Evolutionary conservation across 139 green algal genomes (phyloP), one percentile per base, ranked within the genome.

Genomic region (Tetradesmus lagerheimii): DNA sequence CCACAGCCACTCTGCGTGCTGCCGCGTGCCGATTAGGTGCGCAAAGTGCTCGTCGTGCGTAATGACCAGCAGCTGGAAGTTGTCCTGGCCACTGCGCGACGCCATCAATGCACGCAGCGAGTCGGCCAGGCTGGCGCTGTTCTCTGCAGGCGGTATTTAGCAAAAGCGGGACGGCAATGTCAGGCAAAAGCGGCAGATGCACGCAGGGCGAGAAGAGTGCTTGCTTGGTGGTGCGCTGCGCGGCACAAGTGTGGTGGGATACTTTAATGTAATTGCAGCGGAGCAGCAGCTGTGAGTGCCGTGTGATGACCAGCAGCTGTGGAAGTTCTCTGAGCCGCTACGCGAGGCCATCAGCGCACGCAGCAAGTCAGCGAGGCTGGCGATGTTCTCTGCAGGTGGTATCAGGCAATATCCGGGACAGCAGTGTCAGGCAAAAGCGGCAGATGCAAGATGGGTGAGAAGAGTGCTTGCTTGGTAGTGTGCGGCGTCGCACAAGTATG

Each of bases 291-390:
- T n/a, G n/a, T n/a, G n/a, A n/a, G n/a, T n/a, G n/a, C n/a, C n/a
- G n/a, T n/a, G 98, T 99, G 94, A 99, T 99, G 50, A 99, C 96
- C 29, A 99, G 96, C 34, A 99, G 96, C 95, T 99, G n/a, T n/a
- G 98, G 94, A 99, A 99, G 92, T 99, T 99, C 76, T 98, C 95
- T 92, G 99, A 96, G 12, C 93, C 95, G 15, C 86, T 31, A 5
- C 98, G 91, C 4, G 94, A 87, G 31, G 96, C 86, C 94, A 99
- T 99, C 80, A 98, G 91, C 16, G 91, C 79, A n/a, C 93, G 92
- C 77, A 98, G 93, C 39, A 96, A 95, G 53, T 97, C 94, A 0
- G 98, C 98, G 83, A 99, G 92, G 78, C 90, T 95, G 38, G 94
- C 95, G 2, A 93, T 86, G 90, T 96, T 98, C 20, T 94, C 96